These are phyloP conservation scores for Tritrichomonas foetus DNA, from an alignment of 208 protist species.

Conservation along the genomic window DNA sequence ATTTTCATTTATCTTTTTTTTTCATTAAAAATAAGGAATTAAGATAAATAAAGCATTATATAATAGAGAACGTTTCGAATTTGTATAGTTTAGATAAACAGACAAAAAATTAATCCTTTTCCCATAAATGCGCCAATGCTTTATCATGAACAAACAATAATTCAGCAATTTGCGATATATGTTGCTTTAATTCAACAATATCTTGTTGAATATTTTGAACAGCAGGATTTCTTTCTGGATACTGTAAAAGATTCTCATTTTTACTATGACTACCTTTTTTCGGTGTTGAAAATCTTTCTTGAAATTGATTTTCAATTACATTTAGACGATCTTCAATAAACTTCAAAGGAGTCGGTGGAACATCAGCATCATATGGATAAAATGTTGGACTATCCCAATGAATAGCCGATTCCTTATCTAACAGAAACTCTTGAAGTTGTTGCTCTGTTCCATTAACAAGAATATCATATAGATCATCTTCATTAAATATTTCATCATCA, in stretches of 20 bases:
- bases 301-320: too few species aligned
- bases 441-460: not conserved
- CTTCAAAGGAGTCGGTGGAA: not conserved
- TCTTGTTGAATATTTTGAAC: not conserved
- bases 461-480: not conserved
- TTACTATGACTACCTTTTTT: not conserved
- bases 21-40: too few species aligned
- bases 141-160: not conserved
- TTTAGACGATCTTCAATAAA: too few species aligned
- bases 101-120: too few species aligned
- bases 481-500: not conserved
- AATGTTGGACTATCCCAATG: not conserved
- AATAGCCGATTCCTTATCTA: not conserved
- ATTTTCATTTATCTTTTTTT: too few species aligned
- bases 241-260: not conserved
- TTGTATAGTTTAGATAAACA: too few species aligned
- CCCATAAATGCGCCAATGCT: not conserved
- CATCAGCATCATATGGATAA: not conserved
- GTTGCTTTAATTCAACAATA: not conserved
- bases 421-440: not conserved
- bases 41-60: too few species aligned
- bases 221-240: not conserved
- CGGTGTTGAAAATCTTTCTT: too few species aligned
- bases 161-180: not conserved
- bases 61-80: too few species aligned